Evolutionary conservation across 2,329 filamentous ascomycete species (phyloP), one percentile per base, ranked within the genome.

Genomic region (Meredithiella fracta): DNA sequence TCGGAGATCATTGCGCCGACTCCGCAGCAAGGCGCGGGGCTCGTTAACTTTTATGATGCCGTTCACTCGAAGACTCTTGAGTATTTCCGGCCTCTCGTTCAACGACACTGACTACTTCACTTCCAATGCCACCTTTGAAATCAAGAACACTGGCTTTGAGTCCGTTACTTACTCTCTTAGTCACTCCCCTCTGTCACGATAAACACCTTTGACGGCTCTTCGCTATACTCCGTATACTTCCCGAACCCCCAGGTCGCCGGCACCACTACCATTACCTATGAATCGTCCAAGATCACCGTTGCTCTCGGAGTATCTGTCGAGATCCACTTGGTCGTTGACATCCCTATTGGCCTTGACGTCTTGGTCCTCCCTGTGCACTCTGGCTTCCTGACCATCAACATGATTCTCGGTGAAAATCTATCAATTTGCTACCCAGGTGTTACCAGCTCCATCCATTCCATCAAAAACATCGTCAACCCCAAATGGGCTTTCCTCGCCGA

Each of bases 1-100:
- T 63, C 56, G 11, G 55, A 62, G 1, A 56, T 65, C 9, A 64
- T 73, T 1, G 71, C 72, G 1, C 72, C 76, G 0, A 72, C 76
- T 7, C 62, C 69, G 5, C 75, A 79, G 62, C 73, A 77, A 60
- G 72, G 72, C 42, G 67, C 64, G 47, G 72, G 72, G 3, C 62
- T 73, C 5, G 62, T 73, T 9, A 67, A 73, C 50, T 70, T 69
- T 8, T 70, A 65, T 57, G 66, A 71, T 52, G 69, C 69, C 1
- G 66, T 70, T 3, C 64, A 70, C 49, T 63, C 66, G 14, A 69
- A 63, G 1, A 69, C 67, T 1, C 55, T 67, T 73, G 14, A 66
- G 65, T 50, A 64, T 67, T 0, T 64, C 65, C 6, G 69, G 66
- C 57, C 64, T 75, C 42, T 64, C 67, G 20, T 69, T 73, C 62